Conservation (phyloP, 192 early-diverging fungal genomes). For the Backusella macrospora region DNA sequence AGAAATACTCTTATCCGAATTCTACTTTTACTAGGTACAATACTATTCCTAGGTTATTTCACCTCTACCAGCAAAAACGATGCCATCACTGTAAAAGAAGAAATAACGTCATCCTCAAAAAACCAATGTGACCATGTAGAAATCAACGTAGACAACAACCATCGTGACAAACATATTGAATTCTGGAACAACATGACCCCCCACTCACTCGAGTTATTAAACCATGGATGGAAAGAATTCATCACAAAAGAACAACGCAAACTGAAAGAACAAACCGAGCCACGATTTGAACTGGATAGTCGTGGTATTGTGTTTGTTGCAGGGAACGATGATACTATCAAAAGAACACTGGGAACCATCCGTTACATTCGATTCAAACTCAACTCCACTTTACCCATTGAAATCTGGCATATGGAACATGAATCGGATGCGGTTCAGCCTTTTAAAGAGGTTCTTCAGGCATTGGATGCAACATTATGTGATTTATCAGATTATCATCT, state of each 20-base stretch:
- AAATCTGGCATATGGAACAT: slow-evolving; percentile 40
- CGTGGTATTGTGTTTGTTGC: slow-evolving; percentile 39
- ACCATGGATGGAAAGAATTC: slow-evolving; percentile 31
- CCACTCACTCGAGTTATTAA: slow-evolving; percentile 13
- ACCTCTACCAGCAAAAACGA: background rate
- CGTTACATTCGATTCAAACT: slow-evolving; percentile 16
- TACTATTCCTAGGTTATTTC: background rate
- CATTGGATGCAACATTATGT: slow-evolving; percentile 16
- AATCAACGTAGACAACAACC: slow-evolving; percentile 35
- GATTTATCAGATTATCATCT: slow-evolving; percentile 29
- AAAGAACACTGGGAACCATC: slow-evolving; percentile 26
- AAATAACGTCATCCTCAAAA: background rate
- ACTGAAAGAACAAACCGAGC: background rate
- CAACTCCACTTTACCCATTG: slow-evolving; percentile 28
- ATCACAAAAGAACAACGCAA: slow-evolving; percentile 3
- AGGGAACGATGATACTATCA: slow-evolving; percentile 37
- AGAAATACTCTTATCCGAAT: background rate
- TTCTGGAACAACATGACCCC: slow-evolving; percentile 29
- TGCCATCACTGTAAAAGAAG: too few relatives aligned
- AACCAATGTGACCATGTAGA: background rate
- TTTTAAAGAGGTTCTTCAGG: background rate
- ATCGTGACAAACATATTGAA: slow-evolving; percentile 16
- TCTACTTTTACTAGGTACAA: background rate
- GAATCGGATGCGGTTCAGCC: slow-evolving; percentile 11
- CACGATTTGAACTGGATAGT: background rate